Evolutionary conservation across 768 basidiomycete species (phyloP), one percentile per base, ranked within the genome.

Genomic region (Termitomyces titanicus): DNA sequence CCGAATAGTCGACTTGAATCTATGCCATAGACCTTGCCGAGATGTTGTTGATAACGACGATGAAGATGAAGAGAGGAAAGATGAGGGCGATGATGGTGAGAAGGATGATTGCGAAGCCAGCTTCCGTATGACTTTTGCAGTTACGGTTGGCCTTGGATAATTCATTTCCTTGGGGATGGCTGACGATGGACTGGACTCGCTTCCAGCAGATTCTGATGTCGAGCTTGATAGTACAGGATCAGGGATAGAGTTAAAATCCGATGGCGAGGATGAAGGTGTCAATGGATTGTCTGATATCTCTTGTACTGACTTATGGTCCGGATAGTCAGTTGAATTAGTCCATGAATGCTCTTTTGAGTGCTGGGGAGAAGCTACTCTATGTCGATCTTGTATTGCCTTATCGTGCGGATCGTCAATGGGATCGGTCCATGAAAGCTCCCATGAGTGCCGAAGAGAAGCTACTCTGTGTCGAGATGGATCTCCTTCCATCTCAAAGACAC

Each of bases 401-500:
- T 29, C 29, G 29, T 29, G 29, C 15, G 37, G n/a, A 22, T 56
- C 56, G 6, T 59, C 59, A 9, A 33, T 27, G 4, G 31, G 10
- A 25, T 22, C 34, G 18, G 31, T 25, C 25, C 27, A 25, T 49
- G 25, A 18, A 49, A 49, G 24, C n/a, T 38, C 35, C 24, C 11
- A 25, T 17, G 48, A 49, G 48, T 27, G 17, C 15, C 17, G 34
- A 15, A n/a, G 10, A n/a, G 34, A 37, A 12, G 17, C 24, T 20
- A 10, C 24, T 43, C 51, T 20, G 57, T 35, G n/a, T 46, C 15
- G n/a, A 25, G 10, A n/a, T 18, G 39, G 35, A 60, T 70, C 64
- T 46, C 66, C 66, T 57, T 75, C 77, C 64, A 76, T 71, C 51
- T 71, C 72, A 49, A 75, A 76, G 6, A 74, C 66, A 15, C 64